phyloP scores from a whole-genome alignment of 1,284 basidiomycete genomes.

The Peniophora sp. region DNA sequence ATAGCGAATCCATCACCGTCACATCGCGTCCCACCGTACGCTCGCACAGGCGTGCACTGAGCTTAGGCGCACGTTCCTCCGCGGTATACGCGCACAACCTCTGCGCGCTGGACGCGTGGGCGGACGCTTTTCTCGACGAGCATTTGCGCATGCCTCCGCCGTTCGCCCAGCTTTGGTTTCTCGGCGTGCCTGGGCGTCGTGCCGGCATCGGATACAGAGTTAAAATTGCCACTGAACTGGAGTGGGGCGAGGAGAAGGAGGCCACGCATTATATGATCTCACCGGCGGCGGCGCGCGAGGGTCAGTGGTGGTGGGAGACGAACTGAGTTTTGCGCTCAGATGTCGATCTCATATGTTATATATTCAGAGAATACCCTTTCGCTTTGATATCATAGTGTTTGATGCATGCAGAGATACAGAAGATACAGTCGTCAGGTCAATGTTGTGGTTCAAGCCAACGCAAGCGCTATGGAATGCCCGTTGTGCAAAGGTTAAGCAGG shows the following conservation, averaged over 20 bases:
- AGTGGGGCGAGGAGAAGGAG: background rate
- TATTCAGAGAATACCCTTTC: too few relatives aligned
- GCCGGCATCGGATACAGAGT: constrained; percentile 1
- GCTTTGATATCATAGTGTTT: too few relatives aligned
- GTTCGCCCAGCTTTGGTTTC: constrained; percentile 10
- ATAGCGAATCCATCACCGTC: background rate
- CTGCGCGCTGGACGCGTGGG: constrained; percentile 6
- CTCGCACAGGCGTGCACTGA: background rate
- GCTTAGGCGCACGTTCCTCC: background rate
- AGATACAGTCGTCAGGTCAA: too few relatives aligned
- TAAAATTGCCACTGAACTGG: background rate
- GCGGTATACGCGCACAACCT: constrained; percentile 3
- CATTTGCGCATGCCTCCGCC: constrained; percentile 8
- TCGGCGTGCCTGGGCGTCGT: constrained; percentile 1
- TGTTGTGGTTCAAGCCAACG: too few relatives aligned
- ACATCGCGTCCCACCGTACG: too few relatives aligned
- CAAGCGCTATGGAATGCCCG: too few relatives aligned
- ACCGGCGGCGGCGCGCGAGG: background rate
- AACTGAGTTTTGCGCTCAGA: too few relatives aligned
- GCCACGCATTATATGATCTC: background rate
- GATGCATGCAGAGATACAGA: too few relatives aligned
- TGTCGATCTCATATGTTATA: too few relatives aligned
- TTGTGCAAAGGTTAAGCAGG: too few relatives aligned
- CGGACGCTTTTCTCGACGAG: constrained; percentile 11
- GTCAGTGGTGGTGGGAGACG: background rate